Conservation (phyloP, 1,284 basidiomycete genomes). For the Cutaneotrichosporon cavernicola region DNA sequence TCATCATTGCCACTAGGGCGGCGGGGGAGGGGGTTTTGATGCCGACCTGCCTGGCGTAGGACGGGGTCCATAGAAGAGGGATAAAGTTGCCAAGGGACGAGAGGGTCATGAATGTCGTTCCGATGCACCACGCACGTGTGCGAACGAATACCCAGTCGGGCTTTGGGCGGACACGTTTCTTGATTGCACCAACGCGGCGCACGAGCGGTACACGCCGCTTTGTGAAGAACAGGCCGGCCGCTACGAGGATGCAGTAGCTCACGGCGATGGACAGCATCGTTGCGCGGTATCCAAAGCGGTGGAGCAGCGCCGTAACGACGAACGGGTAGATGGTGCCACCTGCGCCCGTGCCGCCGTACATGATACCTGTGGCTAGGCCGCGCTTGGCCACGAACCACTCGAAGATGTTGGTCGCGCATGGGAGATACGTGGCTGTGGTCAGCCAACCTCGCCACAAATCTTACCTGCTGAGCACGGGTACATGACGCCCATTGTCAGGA, state of each 20-base stretch:
- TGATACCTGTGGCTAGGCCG: constrained; percentile 48
- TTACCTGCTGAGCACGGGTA: constrained; percentile 39
- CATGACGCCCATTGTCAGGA: constrained; percentile 47
- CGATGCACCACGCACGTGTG: neutral
- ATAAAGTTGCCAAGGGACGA: constrained; percentile 46
- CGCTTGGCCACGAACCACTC: constrained; percentile 48
- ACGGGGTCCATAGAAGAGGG: constrained; percentile 44
- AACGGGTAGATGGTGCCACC: constrained; percentile 50
- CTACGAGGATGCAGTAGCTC: constrained; percentile 35
- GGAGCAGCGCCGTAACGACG: constrained; percentile 43
- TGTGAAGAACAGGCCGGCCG: constrained; percentile 40
- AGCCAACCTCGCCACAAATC: constrained; percentile 18
- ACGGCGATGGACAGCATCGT: constrained; percentile 45
- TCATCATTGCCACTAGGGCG: constrained; percentile 47
- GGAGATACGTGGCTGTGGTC: constrained; percentile 36
- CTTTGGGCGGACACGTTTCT: constrained; percentile 5
- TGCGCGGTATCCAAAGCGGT: constrained; percentile 45
- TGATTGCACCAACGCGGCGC: neutral
- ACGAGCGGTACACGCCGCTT: constrained; percentile 43
- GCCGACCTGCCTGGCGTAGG: constrained; percentile 42
- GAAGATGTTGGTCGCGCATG: constrained; percentile 48
- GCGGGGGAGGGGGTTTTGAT: constrained; percentile 43
- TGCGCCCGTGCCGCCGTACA: constrained; percentile 49
- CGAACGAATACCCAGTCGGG: constrained; percentile 34
- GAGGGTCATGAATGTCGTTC: neutral